Evolutionary conservation across 1,139 yeast genomes (phyloP), one percentile per base, ranked within the genome.

Genomic region (Suhomyces bolitotheri): DNA sequence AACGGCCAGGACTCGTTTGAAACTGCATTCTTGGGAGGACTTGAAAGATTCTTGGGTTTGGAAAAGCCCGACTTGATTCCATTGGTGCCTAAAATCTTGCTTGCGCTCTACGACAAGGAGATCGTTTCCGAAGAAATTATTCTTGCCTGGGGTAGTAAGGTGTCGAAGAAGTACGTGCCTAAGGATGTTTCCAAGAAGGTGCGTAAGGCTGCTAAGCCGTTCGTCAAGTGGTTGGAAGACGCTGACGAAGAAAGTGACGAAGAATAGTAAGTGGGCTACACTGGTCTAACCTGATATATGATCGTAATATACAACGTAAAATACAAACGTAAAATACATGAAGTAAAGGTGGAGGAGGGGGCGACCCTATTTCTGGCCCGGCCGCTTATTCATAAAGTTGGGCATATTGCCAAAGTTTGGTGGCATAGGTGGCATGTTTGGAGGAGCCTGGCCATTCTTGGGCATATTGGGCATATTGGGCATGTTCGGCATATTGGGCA

Each of bases 131-230:
- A 92, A 67, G 96, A 87, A 41, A 83, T 78, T 29, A 75, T 88
- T 36, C 66, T 76, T 54, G 75, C 76, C 36, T 92, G 96, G 90
- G 97, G 97, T 49, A 76, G 92, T 38, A 89, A 88, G 64, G 89
- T 88, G 31, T 85, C 96, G 34, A 89, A 89, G 71, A 90, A 89
- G 66, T 92, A 84, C 54, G 97, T 90, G 42, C 87, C 95, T 45
- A 92, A 90, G 70, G 96, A 89, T 34, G 75, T 80, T 29, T 84
- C 95, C 35, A 90, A 90, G 70, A 90, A 88, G 75, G 96, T 92
- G 36, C 86, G 97, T 66, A 87, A 82, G 65, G 95, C 96, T 31
- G 97, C 97, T 43, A 89, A 88, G 67, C 96, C 97, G 26, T 92
- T 92, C 66, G 70, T 92, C 47, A 81, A 84, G 52, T 92, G 98